Base-by-base conservation (phyloP, 352 stramenopile genomes). In the Phytopythium vexans region DNA sequence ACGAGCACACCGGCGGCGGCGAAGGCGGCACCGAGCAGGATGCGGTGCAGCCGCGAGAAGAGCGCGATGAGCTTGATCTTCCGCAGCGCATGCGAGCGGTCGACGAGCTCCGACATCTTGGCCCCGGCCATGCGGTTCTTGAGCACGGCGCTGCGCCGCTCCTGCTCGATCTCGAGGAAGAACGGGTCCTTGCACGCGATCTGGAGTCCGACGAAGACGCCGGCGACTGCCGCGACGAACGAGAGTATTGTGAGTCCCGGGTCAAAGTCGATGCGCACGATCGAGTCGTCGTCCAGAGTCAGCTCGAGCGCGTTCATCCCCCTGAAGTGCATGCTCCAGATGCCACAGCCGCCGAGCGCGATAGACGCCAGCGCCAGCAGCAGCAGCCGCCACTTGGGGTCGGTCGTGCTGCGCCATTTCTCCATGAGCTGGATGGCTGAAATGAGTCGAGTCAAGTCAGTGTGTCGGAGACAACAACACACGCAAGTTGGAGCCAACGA, bases 371-470 rank as follows among this genome's bases (percentile, higher is more conserved):
- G 10, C 15, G 50, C 9, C 2, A 82, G 58, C 48, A 82, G 46
- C 8, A 65, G 3, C 27, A 59, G 34, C 55, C 74, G 76, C 6
- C 53, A 21, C 1, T 41, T 45, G 2, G 15, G 39, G 16, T 9
- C 54, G 8, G 60, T 49, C 27, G 64, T 48, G 3, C 60, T 8
- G 15, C 68, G 71, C 72, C 72, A 82, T 49, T 74, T 64, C 49
- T 82, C 68, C 72, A 82, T 82, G 33, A 82, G 52, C 58, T 82
- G 72, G 39, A 82, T 79, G 3, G 69, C 72, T 82, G 46, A 35
- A 27, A 52, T 16, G 16, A n/a, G 21, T 5, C 16, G 12, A 32
- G 9, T 38, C 38, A 54, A 41, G 35, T 6, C 3, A 39, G 15
- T 35, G 34, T 6, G 27, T 41, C 15, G 38, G n/a, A 10, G 32